These are phyloP conservation scores for Ogataea trehaloabstinens DNA, from an alignment of 805 yeast genomes.

Conservation along the genomic window DNA sequence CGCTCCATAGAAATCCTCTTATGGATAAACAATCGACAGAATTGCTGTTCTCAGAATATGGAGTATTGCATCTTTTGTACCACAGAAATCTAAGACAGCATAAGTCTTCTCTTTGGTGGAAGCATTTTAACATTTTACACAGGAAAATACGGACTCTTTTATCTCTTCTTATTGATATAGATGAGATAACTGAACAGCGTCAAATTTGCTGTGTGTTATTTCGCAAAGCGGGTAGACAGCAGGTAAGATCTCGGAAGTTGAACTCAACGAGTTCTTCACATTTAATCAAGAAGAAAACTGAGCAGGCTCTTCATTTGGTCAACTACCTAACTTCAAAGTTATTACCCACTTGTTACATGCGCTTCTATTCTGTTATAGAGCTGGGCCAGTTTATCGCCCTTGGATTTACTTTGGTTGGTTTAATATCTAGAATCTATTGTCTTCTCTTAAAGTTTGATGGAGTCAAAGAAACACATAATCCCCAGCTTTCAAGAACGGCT, in stretches of 20 bases:
- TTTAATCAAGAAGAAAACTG: slow-evolving; percentile 6
- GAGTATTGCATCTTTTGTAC: slow-evolving; percentile 58
- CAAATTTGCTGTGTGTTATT: slow-evolving; percentile 12
- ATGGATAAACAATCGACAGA: no score
- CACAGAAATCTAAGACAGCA: slow-evolving; percentile 80
- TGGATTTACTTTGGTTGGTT: slow-evolving; percentile 67
- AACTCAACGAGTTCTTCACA: slow-evolving; percentile 2
- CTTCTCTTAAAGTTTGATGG: slow-evolving; percentile 23
- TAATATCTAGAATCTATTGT: slow-evolving; percentile 43
- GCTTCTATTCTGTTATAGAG: slow-evolving; percentile 65
- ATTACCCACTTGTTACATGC: slow-evolving; percentile 50
- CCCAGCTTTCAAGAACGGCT: neutral
- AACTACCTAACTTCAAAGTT: slow-evolving; percentile 34
- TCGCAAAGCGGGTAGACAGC: slow-evolving; percentile 6
- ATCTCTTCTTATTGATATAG: slow-evolving; percentile 25
- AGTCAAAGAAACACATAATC: neutral
- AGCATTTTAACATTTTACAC: slow-evolving; percentile 58
- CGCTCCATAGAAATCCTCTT: no score
- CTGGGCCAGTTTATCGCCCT: slow-evolving; percentile 75
- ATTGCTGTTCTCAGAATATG: slow-evolving; percentile 49
- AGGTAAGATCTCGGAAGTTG: slow-evolving; percentile 8
- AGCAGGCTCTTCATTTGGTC: slow-evolving; percentile 11
- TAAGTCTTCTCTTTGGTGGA: slow-evolving; percentile 74
- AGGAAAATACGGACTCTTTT: slow-evolving; percentile 48
- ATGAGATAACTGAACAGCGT: slow-evolving; percentile 12